These are phyloP conservation scores for Grammothele lineata DNA, from an alignment of 768 basidiomycete species.

Conservation along the genomic window DNA sequence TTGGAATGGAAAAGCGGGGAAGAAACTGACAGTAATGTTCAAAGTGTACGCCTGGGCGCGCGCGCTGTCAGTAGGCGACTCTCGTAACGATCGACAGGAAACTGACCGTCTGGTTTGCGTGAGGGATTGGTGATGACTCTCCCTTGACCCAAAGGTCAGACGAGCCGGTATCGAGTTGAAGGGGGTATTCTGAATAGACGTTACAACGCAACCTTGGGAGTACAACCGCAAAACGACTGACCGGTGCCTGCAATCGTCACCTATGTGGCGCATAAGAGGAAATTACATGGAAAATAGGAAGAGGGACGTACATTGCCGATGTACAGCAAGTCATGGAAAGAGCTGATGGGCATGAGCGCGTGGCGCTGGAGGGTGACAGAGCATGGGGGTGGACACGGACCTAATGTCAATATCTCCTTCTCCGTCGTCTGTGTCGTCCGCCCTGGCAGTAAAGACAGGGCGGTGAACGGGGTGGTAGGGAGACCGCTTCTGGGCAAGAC, in stretches of 20 bases:
- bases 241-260: conserved; percentile 61
- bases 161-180: conserved; percentile 85
- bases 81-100: conserved; percentile 1
- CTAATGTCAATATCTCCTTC: conserved; percentile 33
- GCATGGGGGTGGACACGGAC: neutral
- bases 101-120: conserved; percentile 21
- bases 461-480: conserved; percentile 23
- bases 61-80: no score
- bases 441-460: conserved; percentile 26
- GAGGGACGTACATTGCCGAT: conserved; percentile 59
- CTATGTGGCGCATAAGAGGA: conserved; percentile 31
- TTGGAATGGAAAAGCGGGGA: neutral
- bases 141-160: conserved; percentile 66
- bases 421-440: conserved; percentile 15
- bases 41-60: conserved; percentile 38
- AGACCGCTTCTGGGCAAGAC: conserved; percentile 32
- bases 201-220: conserved; percentile 6
- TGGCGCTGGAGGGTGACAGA: neutral
- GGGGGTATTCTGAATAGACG: conserved; percentile 48
- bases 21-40: conserved; percentile 58
- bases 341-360: conserved; percentile 36
- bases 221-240: conserved; percentile 21
- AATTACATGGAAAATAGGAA: neutral
- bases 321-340: conserved; percentile 75
- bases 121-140: conserved; percentile 14